Evolutionary conservation across 768 basidiomycete species (phyloP).

Genomic region (Boletellus ananas): DNA sequence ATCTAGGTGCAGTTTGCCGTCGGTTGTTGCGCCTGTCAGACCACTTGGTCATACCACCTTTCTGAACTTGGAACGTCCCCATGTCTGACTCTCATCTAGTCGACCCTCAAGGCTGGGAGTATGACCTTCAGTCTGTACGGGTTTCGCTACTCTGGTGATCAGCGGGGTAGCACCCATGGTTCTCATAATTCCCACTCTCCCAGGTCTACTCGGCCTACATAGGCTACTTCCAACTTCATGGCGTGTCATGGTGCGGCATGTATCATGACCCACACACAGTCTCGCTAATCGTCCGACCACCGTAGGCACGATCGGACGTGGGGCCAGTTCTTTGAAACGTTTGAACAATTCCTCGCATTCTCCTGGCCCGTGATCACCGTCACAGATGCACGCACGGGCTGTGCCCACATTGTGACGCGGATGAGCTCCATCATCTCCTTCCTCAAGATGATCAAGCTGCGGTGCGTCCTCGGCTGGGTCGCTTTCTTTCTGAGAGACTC

Average conservation of each 20-base stretch:
- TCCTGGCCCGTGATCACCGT: conserved; percentile 81
- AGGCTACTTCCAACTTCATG: conserved; percentile 70
- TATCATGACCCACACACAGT: background rate
- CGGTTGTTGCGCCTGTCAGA: background rate
- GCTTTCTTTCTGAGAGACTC: background rate
- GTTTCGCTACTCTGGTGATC: too few species aligned
- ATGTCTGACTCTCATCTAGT: conserved; percentile 74
- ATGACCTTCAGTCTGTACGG: conserved; percentile 71
- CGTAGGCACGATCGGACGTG: conserved; percentile 75
- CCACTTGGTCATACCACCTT: too few species aligned
- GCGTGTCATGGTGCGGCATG: conserved; percentile 55
- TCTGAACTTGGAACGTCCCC: background rate
- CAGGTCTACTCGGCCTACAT: conserved; percentile 74
- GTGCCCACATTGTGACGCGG: conserved; percentile 78
- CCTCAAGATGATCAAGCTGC: conserved; percentile 81
- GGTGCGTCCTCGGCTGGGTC: conserved; percentile 35
- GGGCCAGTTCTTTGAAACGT: conserved; percentile 74
- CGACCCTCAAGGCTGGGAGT: conserved; percentile 75
- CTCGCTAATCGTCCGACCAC: background rate
- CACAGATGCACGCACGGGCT: conserved; percentile 67
- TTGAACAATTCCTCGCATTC: conserved; percentile 75
- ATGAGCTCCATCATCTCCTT: conserved; percentile 68
- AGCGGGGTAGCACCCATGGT: background rate
- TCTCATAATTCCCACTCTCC: background rate
- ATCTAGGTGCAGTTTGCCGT: background rate